These are phyloP conservation scores for Ilyonectria robusta DNA, from an alignment of 2,329 filamentous ascomycete genomes.

Conservation along the genomic window DNA sequence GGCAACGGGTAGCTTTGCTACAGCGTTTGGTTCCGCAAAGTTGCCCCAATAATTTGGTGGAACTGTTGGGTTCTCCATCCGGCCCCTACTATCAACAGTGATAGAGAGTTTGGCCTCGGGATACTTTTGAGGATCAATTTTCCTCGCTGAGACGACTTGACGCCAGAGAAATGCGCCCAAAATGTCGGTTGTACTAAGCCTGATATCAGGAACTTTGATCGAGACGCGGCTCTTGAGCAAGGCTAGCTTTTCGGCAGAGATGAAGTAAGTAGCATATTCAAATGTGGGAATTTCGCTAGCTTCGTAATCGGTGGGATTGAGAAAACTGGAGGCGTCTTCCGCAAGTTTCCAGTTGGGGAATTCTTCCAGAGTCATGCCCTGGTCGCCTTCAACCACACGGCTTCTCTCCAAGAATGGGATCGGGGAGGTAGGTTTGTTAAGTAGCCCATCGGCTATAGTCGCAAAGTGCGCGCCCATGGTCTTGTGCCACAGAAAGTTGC, in stretches of 20 bases:
- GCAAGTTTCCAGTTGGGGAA: slow-evolving; percentile 25
- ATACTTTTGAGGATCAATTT: slow-evolving; percentile 12
- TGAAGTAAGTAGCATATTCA: slow-evolving; percentile 22
- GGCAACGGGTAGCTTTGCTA: slow-evolving; percentile 8
- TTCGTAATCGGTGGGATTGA: slow-evolving; percentile 16
- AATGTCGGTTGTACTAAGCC: slow-evolving; percentile 13
- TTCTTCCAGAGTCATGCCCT: background rate
- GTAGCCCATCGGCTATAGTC: slow-evolving; percentile 8
- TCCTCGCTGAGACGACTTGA: slow-evolving; percentile 11
- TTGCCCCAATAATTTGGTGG: slow-evolving; percentile 24
- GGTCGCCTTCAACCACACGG: slow-evolving; percentile 4
- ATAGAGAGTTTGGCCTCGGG: slow-evolving; percentile 21
- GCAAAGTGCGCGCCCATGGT: slow-evolving; percentile 24
- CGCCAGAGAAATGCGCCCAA: slow-evolving; percentile 25
- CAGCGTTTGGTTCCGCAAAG: slow-evolving; percentile 27
- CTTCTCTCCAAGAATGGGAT: slow-evolving; percentile 19
- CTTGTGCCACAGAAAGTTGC: slow-evolving; percentile 24
- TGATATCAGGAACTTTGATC: background rate
- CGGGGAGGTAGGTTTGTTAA: background rate
- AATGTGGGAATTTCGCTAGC: background rate
- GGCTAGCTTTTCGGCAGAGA: background rate
- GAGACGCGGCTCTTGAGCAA: slow-evolving; percentile 9
- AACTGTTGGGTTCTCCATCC: slow-evolving; percentile 4
- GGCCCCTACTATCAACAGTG: slow-evolving; percentile 16
- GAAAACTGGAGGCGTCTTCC: slow-evolving; percentile 14